Percentiles rank a stretch among this genome's conserved stretches.
These are phyloP conservation scores for Chionographis japonica DNA, from an alignment of 106 monocot genomes.

Conservation along the genomic window DNA sequence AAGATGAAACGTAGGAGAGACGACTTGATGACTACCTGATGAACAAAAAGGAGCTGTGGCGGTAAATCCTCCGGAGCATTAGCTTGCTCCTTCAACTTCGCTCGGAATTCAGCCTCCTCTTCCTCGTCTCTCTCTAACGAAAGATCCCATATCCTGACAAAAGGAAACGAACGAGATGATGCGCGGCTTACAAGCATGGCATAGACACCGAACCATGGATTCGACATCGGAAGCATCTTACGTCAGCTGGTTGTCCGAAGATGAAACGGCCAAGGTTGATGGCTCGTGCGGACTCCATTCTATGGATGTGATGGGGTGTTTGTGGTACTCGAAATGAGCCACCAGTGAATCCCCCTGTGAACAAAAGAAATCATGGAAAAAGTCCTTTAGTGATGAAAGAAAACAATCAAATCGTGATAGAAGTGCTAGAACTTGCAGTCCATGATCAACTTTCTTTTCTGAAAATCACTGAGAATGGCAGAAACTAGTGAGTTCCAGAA, in stretches of 20 bases:
- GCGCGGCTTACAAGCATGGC: too few relatives aligned
- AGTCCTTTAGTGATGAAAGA: background rate
- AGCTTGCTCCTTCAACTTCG: constrained; percentile 72
- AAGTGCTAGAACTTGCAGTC: too few relatives aligned
- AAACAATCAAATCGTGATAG: background rate
- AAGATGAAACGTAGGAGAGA: too few relatives aligned
- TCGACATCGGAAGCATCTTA: constrained; percentile 20
- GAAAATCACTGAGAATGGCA: too few relatives aligned
- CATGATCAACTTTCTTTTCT: too few relatives aligned
- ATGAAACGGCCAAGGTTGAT: constrained; percentile 90
- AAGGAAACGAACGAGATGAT: background rate
- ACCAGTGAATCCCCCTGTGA: constrained; percentile 70
- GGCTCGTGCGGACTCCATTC: constrained; percentile 98
- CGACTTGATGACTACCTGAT: constrained; percentile 59
- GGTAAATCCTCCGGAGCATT: constrained; percentile 86
- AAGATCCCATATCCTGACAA: constrained; percentile 86
- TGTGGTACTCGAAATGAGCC: constrained; percentile 95
- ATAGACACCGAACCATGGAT: too few relatives aligned
- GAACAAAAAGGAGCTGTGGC: constrained; percentile 94
- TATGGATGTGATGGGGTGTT: constrained; percentile 85
- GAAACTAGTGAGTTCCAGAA: too few relatives aligned
- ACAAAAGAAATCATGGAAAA: background rate
- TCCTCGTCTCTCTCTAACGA: constrained; percentile 92
- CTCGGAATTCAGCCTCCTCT: constrained; percentile 93
- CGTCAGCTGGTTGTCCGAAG: constrained; percentile 90